A percentile compares a stretch with the other conserved stretches of the same genome.
Conservation (phyloP, 305 asterid species). For the Rubia occidens region DNA sequence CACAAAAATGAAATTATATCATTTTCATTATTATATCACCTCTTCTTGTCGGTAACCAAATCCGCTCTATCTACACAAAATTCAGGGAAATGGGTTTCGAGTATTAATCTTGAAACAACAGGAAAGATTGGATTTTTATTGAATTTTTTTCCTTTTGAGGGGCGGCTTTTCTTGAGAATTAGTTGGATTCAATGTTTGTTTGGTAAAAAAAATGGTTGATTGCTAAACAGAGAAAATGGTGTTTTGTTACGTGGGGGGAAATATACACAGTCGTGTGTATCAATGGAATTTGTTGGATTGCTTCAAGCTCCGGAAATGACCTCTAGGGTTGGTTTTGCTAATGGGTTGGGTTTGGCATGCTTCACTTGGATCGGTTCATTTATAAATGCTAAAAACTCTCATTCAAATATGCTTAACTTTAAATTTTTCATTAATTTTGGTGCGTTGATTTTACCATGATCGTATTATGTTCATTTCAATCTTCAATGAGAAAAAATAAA, state of each 20-base stretch:
- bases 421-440: too few relatives aligned
- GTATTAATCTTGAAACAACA: background rate
- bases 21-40: background rate
- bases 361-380: background rate
- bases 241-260: conserved; percentile 7
- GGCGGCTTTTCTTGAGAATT: background rate
- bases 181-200: background rate
- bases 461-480: background rate
- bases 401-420: background rate
- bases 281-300: background rate
- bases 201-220: background rate
- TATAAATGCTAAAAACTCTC: too few relatives aligned
- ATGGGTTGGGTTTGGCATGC: background rate
- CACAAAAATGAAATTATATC: background rate
- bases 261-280: background rate
- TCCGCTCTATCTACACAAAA: background rate
- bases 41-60: conserved; percentile 8
- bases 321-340: background rate
- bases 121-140: background rate
- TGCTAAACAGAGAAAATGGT: background rate
- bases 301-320: conserved; percentile 8
- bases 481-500: background rate
- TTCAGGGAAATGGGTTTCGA: conserved; percentile 2
- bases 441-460: too few relatives aligned
- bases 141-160: background rate